Conservation (phyloP, 257 asterid species). For the Scutellaria baicalensis region DNA sequence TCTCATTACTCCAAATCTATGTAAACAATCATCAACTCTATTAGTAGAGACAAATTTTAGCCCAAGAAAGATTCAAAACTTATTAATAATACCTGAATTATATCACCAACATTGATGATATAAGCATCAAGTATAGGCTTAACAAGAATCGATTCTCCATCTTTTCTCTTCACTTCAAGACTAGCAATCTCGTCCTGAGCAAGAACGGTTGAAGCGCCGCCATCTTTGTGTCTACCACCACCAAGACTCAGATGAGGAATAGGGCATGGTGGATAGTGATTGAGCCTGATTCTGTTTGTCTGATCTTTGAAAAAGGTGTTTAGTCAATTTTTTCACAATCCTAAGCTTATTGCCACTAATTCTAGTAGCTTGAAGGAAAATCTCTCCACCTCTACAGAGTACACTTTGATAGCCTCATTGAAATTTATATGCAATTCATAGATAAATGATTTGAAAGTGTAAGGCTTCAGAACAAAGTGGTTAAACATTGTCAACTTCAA, state of each 20-base stretch:
- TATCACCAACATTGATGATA: constrained; percentile 46
- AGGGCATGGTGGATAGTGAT: constrained; percentile 57
- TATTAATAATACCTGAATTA: constrained; percentile 18
- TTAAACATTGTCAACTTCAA: constrained; percentile 22
- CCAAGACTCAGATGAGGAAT: constrained; percentile 45
- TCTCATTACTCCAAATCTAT: constrained; percentile 58
- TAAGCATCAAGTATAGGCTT: constrained; percentile 34
- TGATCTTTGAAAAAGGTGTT: constrained; percentile 28
- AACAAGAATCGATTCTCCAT: constrained; percentile 52
- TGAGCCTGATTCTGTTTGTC: constrained; percentile 34
- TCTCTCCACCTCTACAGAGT: constrained; percentile 34
- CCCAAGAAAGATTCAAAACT: no score
- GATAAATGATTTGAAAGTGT: no score
- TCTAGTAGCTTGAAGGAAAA: constrained; percentile 34
- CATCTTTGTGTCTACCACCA: constrained; percentile 52
- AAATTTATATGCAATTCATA: no score
- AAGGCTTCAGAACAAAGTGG: no score
- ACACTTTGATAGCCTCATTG: constrained; percentile 32
- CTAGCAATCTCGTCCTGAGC: constrained; percentile 53
- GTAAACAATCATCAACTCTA: background rate
- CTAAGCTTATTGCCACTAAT: constrained; percentile 48
- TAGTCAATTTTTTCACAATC: constrained; percentile 29
- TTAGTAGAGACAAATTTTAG: no score
- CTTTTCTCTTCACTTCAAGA: constrained; percentile 54
- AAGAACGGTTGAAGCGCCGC: constrained; percentile 40